Evolutionary conservation across 2,329 filamentous ascomycete species (phyloP).

Genomic region (Botrytis sinoallii): DNA sequence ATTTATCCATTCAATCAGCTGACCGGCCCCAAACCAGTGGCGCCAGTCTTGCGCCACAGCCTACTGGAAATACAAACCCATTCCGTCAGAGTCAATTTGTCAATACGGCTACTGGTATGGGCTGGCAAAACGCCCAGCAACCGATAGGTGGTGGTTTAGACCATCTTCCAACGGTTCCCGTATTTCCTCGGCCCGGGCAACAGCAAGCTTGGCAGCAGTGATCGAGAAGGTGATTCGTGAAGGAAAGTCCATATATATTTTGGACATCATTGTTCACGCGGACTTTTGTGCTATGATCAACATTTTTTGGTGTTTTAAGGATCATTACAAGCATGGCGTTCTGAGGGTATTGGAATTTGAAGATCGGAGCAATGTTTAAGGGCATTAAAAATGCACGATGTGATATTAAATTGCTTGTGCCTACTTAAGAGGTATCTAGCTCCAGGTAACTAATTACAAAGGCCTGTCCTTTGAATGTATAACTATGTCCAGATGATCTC

Average conservation of each 20-base stretch:
- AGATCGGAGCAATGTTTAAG: conserved; percentile 16
- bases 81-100: conserved; percentile 90
- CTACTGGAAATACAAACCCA: conserved; percentile 88
- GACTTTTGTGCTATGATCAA: conserved; percentile 5
- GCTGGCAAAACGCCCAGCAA: conserved; percentile 79
- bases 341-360: conserved; percentile 22
- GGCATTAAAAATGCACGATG: conserved; percentile 30
- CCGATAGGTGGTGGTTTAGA: conserved; percentile 80
- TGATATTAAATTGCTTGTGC: conserved; percentile 29
- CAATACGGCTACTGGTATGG: conserved; percentile 81
- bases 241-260: neutral
- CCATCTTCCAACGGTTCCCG: conserved; percentile 71
- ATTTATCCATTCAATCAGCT: conserved; percentile 32
- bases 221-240: neutral
- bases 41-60: conserved; percentile 61
- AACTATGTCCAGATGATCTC: conserved; percentile 1
- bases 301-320: conserved; percentile 19
- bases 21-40: conserved; percentile 38
- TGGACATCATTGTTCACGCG: conserved; percentile 13
- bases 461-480: conserved; percentile 12
- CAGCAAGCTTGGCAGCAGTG: conserved; percentile 57
- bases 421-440: conserved; percentile 15
- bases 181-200: conserved; percentile 78
- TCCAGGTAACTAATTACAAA: conserved; percentile 22
- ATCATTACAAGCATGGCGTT: conserved; percentile 37